Evolutionary conservation across 2,329 filamentous ascomycete genomes (phyloP).

Genomic region (Alternaria alternata): DNA sequence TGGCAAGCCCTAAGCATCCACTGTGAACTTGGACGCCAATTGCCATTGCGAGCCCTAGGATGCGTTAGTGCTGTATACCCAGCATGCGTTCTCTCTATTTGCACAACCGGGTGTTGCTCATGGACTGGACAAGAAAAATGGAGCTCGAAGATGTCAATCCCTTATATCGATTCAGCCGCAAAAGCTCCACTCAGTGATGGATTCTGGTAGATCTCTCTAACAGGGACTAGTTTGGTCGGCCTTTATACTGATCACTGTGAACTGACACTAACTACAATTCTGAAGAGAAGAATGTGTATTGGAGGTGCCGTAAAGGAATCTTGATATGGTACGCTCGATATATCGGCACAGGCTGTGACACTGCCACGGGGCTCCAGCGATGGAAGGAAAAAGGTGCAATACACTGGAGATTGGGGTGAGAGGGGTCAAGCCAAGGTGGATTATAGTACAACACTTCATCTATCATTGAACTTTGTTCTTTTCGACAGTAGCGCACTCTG

Average conservation of each 20-base stretch:
- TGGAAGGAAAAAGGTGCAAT: not conserved
- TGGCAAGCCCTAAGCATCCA: not conserved
- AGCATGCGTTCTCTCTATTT: not conserved
- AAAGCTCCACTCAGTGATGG: not conserved
- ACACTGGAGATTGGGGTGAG: not conserved
- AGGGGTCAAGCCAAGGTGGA: not conserved
- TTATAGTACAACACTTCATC: not conserved
- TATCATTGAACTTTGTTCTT: not conserved
- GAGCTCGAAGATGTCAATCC: not conserved
- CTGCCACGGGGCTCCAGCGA: not conserved
- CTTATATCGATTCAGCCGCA: constrained; percentile 3
- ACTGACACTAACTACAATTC: not conserved
- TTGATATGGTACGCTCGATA: not conserved
- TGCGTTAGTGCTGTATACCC: not conserved
- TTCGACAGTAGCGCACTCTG: not conserved
- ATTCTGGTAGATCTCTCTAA: not conserved
- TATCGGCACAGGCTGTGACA: not conserved
- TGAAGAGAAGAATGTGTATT: not conserved
- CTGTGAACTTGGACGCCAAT: not conserved
- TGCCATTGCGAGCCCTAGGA: not conserved
- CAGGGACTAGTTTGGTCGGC: not conserved
- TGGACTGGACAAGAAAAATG: not conserved
- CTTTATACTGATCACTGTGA: not conserved
- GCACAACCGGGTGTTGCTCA: not conserved
- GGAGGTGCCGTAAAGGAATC: not conserved